A percentile compares a stretch with the other conserved stretches of the same genome.
These are phyloP conservation scores for Termitomyces sp. DNA, from an alignment of 768 basidiomycete species.

Conservation along the genomic window DNA sequence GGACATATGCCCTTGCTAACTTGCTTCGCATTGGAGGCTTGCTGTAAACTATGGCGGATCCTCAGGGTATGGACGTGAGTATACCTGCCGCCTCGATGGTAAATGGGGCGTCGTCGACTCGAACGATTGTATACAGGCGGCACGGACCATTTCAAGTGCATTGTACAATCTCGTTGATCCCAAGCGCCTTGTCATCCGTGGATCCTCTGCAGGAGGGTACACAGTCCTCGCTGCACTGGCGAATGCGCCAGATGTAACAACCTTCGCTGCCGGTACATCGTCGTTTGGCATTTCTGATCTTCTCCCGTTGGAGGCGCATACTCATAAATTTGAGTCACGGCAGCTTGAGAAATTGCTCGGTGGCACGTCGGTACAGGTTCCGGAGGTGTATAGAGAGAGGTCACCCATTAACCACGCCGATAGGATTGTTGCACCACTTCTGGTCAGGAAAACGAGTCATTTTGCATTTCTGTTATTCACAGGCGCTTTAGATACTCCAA, in stretches of 20 bases:
- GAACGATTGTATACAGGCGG: constrained; percentile 57
- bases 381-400: constrained; percentile 50
- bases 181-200: constrained; percentile 61
- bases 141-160: constrained; percentile 36
- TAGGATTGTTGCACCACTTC: constrained; percentile 54
- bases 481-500: constrained; percentile 52
- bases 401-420: constrained; percentile 61
- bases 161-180: constrained; percentile 55
- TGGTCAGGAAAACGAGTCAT: constrained; percentile 36
- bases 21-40: constrained; percentile 34
- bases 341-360: constrained; percentile 64
- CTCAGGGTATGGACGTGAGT: constrained; percentile 65
- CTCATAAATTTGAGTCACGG: constrained; percentile 67
- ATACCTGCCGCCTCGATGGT: constrained; percentile 53
- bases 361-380: constrained; percentile 45
- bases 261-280: constrained; percentile 60
- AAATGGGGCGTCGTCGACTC: constrained; percentile 77
- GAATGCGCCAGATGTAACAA: constrained; percentile 30
- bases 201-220: constrained; percentile 70
- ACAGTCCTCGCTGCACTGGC: constrained; percentile 50
- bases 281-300: constrained; percentile 70
- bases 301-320: constrained; percentile 45
- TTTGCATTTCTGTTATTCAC: not conserved
- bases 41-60: constrained; percentile 80
- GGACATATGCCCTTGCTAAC: not conserved